Conservation (phyloP, 441 rosid species). For the Aleurites moluccanus region DNA sequence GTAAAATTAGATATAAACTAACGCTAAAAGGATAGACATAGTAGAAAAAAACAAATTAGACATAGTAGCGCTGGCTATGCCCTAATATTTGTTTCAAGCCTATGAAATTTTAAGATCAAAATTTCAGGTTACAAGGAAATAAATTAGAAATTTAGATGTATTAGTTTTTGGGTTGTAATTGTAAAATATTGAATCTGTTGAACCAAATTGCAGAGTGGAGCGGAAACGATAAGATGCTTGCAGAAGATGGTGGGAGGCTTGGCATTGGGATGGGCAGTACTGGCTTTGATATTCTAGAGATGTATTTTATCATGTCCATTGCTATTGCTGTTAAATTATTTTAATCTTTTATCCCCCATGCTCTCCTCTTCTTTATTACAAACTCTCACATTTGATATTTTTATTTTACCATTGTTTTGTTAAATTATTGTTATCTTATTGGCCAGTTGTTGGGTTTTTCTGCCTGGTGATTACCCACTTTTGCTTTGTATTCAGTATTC, state of each 20-base stretch:
- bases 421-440: neutral
- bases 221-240: conserved; percentile 33
- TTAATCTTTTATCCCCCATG: conserved; percentile 7
- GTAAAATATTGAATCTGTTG: neutral
- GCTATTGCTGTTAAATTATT: conserved; percentile 14
- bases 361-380: neutral
- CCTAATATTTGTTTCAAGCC: no score
- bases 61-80: no score
- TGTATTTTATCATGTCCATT: neutral
- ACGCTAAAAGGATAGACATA: no score
- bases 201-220: conserved; percentile 51
- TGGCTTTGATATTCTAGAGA: conserved; percentile 39
- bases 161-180: neutral
- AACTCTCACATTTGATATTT: conserved; percentile 15
- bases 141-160: neutral
- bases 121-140: neutral
- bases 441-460: neutral
- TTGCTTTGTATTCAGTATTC: conserved; percentile 22
- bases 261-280: conserved; percentile 49
- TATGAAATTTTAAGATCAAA: no score
- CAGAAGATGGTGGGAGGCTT: conserved; percentile 43
- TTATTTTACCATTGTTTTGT: conserved; percentile 23
- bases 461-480: conserved; percentile 7
- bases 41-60: no score
- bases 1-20: no score